Evolutionary conservation across 176 grass and related monocot species (phyloP).

Genomic region (Oropetium thomaeum): DNA sequence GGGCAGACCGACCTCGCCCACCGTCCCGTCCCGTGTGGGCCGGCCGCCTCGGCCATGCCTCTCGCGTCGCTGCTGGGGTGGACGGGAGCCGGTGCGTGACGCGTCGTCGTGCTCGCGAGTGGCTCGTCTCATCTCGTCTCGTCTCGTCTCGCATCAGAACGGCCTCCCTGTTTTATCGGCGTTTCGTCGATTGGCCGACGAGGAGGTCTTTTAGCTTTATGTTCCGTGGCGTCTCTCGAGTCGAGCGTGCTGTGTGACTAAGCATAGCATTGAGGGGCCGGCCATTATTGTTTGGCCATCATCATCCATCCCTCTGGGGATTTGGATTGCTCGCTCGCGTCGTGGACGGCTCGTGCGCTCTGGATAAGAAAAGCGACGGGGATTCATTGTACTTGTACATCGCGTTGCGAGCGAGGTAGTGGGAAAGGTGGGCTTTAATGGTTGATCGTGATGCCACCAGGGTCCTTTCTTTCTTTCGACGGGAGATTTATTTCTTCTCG

Average conservation of each 20-base stretch:
- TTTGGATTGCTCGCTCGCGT: conserved; percentile 3
- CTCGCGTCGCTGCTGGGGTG: neutral
- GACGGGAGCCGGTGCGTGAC: neutral
- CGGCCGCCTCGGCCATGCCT: neutral
- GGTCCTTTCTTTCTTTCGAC: neutral
- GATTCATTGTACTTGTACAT: conserved; percentile 23
- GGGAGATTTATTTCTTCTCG: neutral
- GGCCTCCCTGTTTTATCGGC: neutral
- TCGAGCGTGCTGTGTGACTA: conserved; percentile 19
- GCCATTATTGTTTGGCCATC: neutral
- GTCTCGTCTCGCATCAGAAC: neutral
- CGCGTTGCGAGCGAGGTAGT: neutral
- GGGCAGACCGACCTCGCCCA: conserved; percentile 3
- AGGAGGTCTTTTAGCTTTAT: neutral
- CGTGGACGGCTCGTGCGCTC: neutral
- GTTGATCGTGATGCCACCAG: neutral
- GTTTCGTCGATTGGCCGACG: neutral
- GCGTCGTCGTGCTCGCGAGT: conserved; percentile 8
- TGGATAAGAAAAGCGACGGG: conserved; percentile 12
- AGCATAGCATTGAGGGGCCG: conserved; percentile 20
- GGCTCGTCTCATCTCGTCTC: too few species aligned
- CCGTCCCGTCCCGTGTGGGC: neutral
- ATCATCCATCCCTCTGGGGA: conserved; percentile 6
- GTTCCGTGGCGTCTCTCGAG: neutral
- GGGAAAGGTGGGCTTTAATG: neutral